Percentiles rank a stretch among this genome's conserved stretches.
Evolutionary conservation across 169 alveolate genomes (phyloP).

Genomic region (Plasmodium reichenowi): DNA sequence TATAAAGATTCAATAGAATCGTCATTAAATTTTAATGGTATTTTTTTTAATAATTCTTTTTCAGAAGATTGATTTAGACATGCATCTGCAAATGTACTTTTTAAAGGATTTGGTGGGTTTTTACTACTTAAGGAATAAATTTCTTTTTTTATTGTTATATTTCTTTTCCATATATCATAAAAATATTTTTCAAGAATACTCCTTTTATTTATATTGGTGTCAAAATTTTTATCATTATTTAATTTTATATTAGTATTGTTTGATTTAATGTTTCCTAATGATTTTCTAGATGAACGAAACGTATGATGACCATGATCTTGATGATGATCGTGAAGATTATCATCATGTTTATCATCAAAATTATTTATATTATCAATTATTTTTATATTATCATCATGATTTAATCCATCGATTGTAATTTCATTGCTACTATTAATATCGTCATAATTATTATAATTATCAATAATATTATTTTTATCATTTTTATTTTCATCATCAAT

Average conservation of each 20-base stretch:
- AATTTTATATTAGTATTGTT: slow-evolving; percentile 33
- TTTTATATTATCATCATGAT: not conserved
- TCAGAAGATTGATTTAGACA: slow-evolving; percentile 34
- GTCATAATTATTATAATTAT: not conserved
- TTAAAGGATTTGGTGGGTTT: slow-evolving; percentile 24
- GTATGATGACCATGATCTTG: no score
- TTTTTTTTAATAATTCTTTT: slow-evolving; percentile 56
- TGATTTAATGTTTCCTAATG: slow-evolving; percentile 36
- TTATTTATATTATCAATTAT: not conserved
- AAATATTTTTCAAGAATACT: slow-evolving; percentile 20
- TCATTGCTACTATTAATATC: slow-evolving; percentile 22
- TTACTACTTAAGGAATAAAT: slow-evolving; percentile 14
- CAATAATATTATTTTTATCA: slow-evolving; percentile 2
- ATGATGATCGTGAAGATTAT: no score
- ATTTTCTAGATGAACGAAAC: slow-evolving; percentile 22
- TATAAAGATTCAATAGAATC: slow-evolving; percentile 79
- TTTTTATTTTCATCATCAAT: not conserved
- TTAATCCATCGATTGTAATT: not conserved
- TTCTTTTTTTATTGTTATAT: slow-evolving; percentile 55
- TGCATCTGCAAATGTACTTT: slow-evolving; percentile 27
- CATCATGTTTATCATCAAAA: no score
- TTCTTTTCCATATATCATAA: slow-evolving; percentile 62
- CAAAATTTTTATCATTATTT: slow-evolving; percentile 23
- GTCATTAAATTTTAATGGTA: slow-evolving; percentile 80
- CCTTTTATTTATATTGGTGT: slow-evolving; percentile 2